A percentile compares a stretch with the other conserved stretches of the same genome.
Conservation (phyloP, 768 basidiomycete species). For the Psilocybe tampanensis region DNA sequence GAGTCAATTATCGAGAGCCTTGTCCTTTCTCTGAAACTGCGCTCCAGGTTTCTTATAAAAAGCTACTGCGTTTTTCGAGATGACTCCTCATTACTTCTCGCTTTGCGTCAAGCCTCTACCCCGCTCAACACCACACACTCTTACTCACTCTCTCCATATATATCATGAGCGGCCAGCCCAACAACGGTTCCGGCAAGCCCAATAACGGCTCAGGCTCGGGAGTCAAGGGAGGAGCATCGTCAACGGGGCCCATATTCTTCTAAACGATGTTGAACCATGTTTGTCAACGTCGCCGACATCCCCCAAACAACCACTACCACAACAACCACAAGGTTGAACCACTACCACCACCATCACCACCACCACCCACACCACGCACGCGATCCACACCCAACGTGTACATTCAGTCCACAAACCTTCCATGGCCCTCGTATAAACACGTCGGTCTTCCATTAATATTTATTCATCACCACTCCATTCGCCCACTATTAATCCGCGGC, state of each 20-base stretch:
- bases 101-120: constrained; percentile 13
- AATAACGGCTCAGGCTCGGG: constrained; percentile 35
- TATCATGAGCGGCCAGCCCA: constrained; percentile 43
- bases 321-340: neutral
- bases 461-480: constrained; percentile 14
- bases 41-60: constrained; percentile 29
- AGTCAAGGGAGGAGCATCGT: constrained; percentile 52
- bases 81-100: constrained; percentile 32
- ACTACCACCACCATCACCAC: constrained; percentile 2
- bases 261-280: constrained; percentile 32
- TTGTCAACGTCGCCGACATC: constrained; percentile 7
- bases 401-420: constrained; percentile 1
- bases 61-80: constrained; percentile 23
- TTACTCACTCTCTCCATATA: constrained; percentile 11
- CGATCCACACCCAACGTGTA: neutral
- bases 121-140: constrained; percentile 4
- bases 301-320: neutral
- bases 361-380: constrained; percentile 16
- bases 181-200: constrained; percentile 38
- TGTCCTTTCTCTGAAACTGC: constrained; percentile 35
- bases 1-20: constrained; percentile 42
- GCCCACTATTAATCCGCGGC: constrained; percentile 18
- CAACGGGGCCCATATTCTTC: constrained; percentile 63
- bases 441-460: constrained; percentile 15
- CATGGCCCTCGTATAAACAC: constrained; percentile 12